phyloP scores from a whole-genome alignment of 805 yeast genomes.

The Schizosaccharomyces cryophilus region DNA sequence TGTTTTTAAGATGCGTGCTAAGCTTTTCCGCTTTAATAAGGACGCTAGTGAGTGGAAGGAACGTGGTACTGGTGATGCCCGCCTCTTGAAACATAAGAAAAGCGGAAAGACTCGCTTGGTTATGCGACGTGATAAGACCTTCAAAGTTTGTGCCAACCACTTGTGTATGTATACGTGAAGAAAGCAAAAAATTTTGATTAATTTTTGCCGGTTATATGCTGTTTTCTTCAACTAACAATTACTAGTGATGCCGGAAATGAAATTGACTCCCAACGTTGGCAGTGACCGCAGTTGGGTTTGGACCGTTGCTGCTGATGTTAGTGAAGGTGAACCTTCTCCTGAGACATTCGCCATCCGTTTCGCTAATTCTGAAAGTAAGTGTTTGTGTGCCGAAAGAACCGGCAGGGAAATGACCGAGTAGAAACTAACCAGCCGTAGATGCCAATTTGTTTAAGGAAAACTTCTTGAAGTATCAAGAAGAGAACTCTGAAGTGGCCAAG shows the following conservation, averaged over 20 bases:
- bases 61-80: conserved; percentile 97
- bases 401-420: background rate
- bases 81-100: conserved; percentile 72
- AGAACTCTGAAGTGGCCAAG: conserved; percentile 24
- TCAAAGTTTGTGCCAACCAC: conserved; percentile 95
- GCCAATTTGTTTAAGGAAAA: conserved; percentile 88
- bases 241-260: conserved; percentile 10
- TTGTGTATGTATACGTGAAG: conserved; percentile 22
- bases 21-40: conserved; percentile 57
- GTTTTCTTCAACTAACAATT: background rate
- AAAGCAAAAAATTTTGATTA: background rate
- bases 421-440: conserved; percentile 12
- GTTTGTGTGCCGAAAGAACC: background rate
- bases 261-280: conserved; percentile 75
- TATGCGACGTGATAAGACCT: conserved; percentile 97
- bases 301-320: conserved; percentile 74
- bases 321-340: conserved; percentile 91
- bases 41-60: conserved; percentile 78
- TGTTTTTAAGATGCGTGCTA: conserved; percentile 69
- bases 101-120: conserved; percentile 65
- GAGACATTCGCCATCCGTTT: conserved; percentile 91
- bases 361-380: conserved; percentile 19
- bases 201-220: background rate
- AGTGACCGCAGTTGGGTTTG: conserved; percentile 97
- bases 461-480: conserved; percentile 61